Evolutionary conservation across 345 rosid species (phyloP), one percentile per base, ranked within the genome.

Genomic region (Arabis hirsuta): DNA sequence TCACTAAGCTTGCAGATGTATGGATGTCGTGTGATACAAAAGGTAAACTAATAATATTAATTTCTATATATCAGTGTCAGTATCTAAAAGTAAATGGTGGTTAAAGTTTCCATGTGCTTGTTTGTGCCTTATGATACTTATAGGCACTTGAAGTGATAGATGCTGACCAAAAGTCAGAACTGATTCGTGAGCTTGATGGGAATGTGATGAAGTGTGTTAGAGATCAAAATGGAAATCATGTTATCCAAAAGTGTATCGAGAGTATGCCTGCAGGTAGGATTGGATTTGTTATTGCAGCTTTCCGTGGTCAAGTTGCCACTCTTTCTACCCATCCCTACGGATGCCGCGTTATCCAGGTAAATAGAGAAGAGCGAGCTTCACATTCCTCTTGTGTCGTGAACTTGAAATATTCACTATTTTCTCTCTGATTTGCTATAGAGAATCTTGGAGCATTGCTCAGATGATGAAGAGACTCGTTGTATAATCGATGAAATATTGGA

Each of bases 61-160:
- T 41, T 59, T 71, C 48, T 7, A 3, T 16, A 51, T 41, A 47
- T 42, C 31, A 48, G 22, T 62, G n/a, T 55, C 56, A 41, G 43
- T 65, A 59, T 36, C 55, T 61, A 19, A 13, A 50, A 46, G 48
- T 32, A 42, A 42, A 41, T 64, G 51, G 44, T 34, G 27, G 41
- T 41, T 24, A 52, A 52, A 58, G 43, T 34, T 72, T 58, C 19
- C 3, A n/a, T 38, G 39, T 65, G 7, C 50, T 10, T 53, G 24
- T 76, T 62, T 13, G 38, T 64, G 3, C 45, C 19, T 11, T 61
- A 24, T 62, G 39, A 34, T 81, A 75, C 7, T 50, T 52, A 57
- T 76, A 95, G 99, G 99, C 99, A 12, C 89, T 96, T 62, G 98
- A 96, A 77, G 98, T 88, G 78, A 92, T 92, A 73, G 99, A 96